Conservation (phyloP, 2,329 filamentous ascomycete species). For the Monilinia aucupariae region DNA sequence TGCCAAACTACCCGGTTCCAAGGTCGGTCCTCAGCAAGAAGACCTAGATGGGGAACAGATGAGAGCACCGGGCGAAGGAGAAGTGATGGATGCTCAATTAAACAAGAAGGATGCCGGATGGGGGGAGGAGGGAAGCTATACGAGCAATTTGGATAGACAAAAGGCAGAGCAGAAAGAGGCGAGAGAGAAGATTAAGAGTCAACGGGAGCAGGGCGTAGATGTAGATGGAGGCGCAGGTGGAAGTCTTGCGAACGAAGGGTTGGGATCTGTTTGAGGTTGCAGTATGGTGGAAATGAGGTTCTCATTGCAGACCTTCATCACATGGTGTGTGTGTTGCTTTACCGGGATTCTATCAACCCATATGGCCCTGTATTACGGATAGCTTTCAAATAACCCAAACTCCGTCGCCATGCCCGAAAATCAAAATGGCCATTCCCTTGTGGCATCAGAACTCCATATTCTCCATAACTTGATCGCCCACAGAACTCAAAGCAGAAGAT, state of each 20-base stretch:
- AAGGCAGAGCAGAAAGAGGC: conserved; percentile 34
- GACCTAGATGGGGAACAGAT: conserved; percentile 35
- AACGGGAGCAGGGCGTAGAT: conserved; percentile 26
- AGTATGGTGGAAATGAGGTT: neutral
- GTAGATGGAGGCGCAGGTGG: conserved; percentile 33
- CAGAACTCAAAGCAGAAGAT: conserved; percentile 34
- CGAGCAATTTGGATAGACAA: conserved; percentile 32
- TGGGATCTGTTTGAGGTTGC: conserved; percentile 25
- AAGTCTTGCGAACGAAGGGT: conserved; percentile 31
- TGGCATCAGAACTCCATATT: conserved; percentile 32
- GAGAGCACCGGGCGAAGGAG: conserved; percentile 31
- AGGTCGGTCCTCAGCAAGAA: conserved; percentile 31
- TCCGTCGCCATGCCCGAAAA: conserved; percentile 32
- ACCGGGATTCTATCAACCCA: conserved; percentile 10
- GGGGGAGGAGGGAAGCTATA: conserved; percentile 33
- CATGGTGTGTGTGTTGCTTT: neutral
- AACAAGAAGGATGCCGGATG: conserved; percentile 34
- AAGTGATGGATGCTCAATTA: conserved; percentile 33
- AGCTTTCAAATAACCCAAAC: conserved; percentile 24
- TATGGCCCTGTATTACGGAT: conserved; percentile 18
- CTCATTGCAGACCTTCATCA: neutral
- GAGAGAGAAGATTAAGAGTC: conserved; percentile 30
- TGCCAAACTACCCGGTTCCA: conserved; percentile 25
- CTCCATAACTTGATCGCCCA: conserved; percentile 33
- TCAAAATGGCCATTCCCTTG: neutral